Evolutionary conservation across 1,284 basidiomycete genomes (phyloP), one percentile per base, ranked within the genome.

Genomic region (Irpex sp.): DNA sequence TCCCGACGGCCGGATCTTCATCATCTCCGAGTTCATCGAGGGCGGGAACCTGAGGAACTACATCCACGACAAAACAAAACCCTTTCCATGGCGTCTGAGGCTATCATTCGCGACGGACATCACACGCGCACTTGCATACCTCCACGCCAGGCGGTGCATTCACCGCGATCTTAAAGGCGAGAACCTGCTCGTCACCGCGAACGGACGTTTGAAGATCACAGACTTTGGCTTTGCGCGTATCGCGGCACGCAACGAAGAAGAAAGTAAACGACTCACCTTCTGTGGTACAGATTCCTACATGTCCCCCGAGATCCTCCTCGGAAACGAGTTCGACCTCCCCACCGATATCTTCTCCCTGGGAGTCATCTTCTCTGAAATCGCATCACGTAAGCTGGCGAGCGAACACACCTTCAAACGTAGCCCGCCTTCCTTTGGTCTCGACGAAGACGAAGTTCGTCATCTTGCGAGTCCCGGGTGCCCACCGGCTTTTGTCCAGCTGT

Each of bases 201-300:
- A 98, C 70, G 91, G 94, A 33, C 86, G 96, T 54, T 82, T 98
- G 72, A 99, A 98, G 78, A 88, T 98, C 67, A 96, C 94, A 42
- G 96, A 98, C 72, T 98, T 98, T 75, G 95, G 95, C 7, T 96
- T 95, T 69, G 93, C 94, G 2, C 84, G 94, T 47, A 97, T 98
- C 68, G 94, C 94, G 0, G 93, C 93, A 0, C 83, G 93, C 36
- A 96, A 93, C 69, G 91, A 87, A 59, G 94, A 96, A 63, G 96
- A 99, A 74, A 88, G 86, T 73, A 90, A 90, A 69, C 83, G 94
- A 19, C 87, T 98, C 68, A 97, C 93, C 0, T 98, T 96, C 77
- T 98, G 96, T 68, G 96, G 96, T 16, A 98, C 96, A 0, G 96
- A 98, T 70, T 90, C 91, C 3, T 94, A 93, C 76, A 92, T 91